Percentiles rank a stretch among this genome's conserved stretches.
Evolutionary conservation across 2,329 filamentous ascomycete genomes (phyloP).

Genomic region (Trichophyton benhamiae): DNA sequence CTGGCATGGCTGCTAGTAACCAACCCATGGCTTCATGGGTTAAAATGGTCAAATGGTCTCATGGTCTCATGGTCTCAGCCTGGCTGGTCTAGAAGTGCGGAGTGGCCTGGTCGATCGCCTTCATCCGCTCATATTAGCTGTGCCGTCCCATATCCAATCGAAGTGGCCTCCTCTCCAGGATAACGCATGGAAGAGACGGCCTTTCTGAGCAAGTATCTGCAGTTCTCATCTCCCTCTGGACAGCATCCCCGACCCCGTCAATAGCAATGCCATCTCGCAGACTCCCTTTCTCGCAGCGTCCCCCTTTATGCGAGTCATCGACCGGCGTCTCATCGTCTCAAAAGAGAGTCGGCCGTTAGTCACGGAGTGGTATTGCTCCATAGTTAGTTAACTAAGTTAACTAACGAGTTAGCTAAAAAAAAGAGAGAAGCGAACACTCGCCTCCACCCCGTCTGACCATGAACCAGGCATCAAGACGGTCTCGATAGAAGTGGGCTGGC

Average conservation of each 20-base stretch:
- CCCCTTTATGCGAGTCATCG: too few species aligned
- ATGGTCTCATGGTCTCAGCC: neutral
- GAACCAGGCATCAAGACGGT: neutral
- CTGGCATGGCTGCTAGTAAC: neutral
- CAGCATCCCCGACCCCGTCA: neutral
- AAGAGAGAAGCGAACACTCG: too few species aligned
- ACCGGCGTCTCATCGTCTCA: too few species aligned
- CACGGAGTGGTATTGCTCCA: too few species aligned
- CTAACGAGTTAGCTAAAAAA: too few species aligned
- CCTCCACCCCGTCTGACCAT: too few species aligned
- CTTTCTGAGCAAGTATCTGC: neutral
- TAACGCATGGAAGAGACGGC: neutral
- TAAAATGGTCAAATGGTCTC: neutral
- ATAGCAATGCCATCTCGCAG: too few species aligned
- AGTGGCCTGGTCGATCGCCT: neutral
- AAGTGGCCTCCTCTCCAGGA: neutral
- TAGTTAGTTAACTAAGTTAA: too few species aligned
- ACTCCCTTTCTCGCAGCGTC: too few species aligned
- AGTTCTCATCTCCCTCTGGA: neutral
- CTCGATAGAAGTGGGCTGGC: neutral
- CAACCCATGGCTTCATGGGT: too few species aligned
- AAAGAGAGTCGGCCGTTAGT: too few species aligned
- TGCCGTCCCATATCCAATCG: neutral
- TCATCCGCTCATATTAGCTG: neutral
- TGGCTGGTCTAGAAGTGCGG: neutral